These are phyloP conservation scores for Apiospora arundinis DNA, from an alignment of 2,329 filamentous ascomycete species.

Conservation along the genomic window DNA sequence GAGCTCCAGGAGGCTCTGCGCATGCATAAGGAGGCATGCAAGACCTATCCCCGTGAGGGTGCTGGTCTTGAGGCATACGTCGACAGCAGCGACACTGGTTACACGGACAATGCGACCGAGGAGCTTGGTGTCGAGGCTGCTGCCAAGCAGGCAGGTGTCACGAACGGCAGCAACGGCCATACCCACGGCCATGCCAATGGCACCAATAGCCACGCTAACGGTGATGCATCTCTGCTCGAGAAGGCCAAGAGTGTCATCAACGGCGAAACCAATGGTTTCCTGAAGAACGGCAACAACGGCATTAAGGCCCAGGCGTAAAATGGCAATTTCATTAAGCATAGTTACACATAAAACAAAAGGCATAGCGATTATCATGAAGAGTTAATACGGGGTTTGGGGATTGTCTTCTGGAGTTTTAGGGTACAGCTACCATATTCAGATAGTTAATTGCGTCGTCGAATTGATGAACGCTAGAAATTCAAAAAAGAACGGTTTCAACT, in stretches of 20 bases:
- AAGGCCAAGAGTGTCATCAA: constrained; percentile 26
- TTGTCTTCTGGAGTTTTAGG: neutral
- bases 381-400: neutral
- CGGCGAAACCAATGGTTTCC: constrained; percentile 23
- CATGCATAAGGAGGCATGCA: constrained; percentile 69
- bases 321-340: no score
- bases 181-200: no score
- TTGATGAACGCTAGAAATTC: neutral
- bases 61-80: constrained; percentile 73
- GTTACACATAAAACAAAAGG: neutral
- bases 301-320: constrained; percentile 36
- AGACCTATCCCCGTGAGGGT: constrained; percentile 67
- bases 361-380: neutral
- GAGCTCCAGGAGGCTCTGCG: constrained; percentile 67
- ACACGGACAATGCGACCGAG: constrained; percentile 49
- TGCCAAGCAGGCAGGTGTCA: constrained; percentile 28
- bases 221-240: constrained; percentile 23
- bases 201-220: constrained; percentile 18
- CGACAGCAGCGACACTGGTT: constrained; percentile 72
- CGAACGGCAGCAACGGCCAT: no score
- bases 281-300: constrained; percentile 27
- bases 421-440: neutral
- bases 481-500: neutral
- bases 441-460: neutral
- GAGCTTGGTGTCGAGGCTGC: constrained; percentile 44